Base-by-base conservation (phyloP, 257 asterid genomes). In the Capsicum rhomboideum region DNA sequence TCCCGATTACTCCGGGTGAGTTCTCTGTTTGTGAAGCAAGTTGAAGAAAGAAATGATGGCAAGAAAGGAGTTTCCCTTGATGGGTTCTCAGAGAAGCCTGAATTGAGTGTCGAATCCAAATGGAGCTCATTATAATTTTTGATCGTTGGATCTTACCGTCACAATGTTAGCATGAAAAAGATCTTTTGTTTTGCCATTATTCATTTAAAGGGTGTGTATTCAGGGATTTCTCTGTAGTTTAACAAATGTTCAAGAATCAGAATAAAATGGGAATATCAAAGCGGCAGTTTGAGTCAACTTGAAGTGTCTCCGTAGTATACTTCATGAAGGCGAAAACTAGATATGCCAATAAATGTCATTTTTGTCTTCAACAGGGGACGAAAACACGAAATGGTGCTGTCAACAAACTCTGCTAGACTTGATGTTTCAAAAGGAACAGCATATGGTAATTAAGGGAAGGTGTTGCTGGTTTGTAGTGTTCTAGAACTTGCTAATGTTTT, bases 51-150 rank as follows among this genome's bases (percentile, higher is more conserved):
- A 20, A 29, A 74, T 26, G n/a, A 31, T 61, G 66, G 13, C 23
- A 66, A 55, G 40, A 46, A 83, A 68, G 79, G 78, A 6, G 82
- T 84, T 18, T 37, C 9, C 77, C 11, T 86, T 28, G 53, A 80
- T 28, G 83, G 78, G 20, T 86, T 72, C 37, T 74, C 23, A 14
- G 81, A 74, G 87, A 74, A 80, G 64, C 86, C 86, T 86, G 79
- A 59, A 82, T 83, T 83, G 31, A 86, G 34, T 17, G 53, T 68
- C 6, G 64, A 79, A 50, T 34, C 59, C 34, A 61, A 50, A 34
- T 83, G 84, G 82, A 59, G n/a, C 10, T 77, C 46, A 34, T 56
- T 83, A 6, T 28, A 59, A 54, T 78, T 44, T 56, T 26, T 86
- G 66, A 26, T 80, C 58, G 78, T 86, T 56, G 66, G 26, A 28